phyloP scores from a whole-genome alignment of 225 moss, liverwort and hornwort genomes.

The Sphagnum tenellum region DNA sequence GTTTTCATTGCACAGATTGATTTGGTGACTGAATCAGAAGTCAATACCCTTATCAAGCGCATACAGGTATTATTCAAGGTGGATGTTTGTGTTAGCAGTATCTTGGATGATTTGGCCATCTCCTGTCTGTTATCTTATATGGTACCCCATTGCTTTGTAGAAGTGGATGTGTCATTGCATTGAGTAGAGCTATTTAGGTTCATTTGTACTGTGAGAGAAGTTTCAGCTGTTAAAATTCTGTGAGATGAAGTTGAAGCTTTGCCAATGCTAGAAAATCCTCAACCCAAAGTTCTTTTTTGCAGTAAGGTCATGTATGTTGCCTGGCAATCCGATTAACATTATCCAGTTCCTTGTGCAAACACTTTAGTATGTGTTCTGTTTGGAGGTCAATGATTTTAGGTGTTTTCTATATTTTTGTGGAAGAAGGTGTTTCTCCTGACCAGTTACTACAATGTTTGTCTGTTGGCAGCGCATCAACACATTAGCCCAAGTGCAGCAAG shows the following conservation, averaged over 20 bases:
- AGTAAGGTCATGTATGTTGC: neutral
- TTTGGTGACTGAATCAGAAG: constrained; percentile 60
- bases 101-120: no score
- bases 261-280: no score
- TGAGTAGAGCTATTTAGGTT: no score
- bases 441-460: neutral
- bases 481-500: constrained; percentile 59
- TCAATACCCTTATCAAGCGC: constrained; percentile 37
- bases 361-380: no score
- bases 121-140: no score
- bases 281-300: neutral
- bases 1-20: constrained; percentile 48
- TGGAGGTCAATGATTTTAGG: no score
- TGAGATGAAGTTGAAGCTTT: no score
- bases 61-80: constrained; percentile 49
- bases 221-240: no score
- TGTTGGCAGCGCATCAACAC: constrained; percentile 78
- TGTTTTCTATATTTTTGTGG: neutral
- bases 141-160: no score
- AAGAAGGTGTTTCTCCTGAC: neutral
- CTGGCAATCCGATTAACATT: neutral
- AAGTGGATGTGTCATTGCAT: no score
- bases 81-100: neutral
- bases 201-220: no score
- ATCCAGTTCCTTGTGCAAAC: neutral